These are phyloP conservation scores for Boletus barrowsii DNA, from an alignment of 768 basidiomycete species.

Conservation along the genomic window DNA sequence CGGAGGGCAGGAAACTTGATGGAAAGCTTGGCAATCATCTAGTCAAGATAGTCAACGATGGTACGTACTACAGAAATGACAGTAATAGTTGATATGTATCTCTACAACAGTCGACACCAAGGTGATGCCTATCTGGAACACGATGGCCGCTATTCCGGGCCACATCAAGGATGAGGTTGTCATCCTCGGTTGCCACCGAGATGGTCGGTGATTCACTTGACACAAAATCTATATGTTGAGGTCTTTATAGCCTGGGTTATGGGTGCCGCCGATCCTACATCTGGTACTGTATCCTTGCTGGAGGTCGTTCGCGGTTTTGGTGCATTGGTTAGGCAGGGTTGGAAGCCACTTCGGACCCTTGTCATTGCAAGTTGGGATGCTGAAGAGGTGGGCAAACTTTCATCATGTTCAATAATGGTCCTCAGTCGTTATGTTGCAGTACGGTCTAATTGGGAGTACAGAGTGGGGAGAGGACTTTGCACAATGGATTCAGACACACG, in stretches of 20 bases:
- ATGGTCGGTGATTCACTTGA: slow-evolving; percentile 48
- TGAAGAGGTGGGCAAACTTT: slow-evolving; percentile 45
- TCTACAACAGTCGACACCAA: slow-evolving; percentile 58
- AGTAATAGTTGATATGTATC: background rate
- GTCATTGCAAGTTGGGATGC: slow-evolving; percentile 79
- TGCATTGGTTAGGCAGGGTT: slow-evolving; percentile 45
- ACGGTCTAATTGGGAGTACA: slow-evolving; percentile 79
- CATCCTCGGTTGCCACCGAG: slow-evolving; percentile 82
- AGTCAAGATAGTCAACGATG: slow-evolving; percentile 53
- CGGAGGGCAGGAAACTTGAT: slow-evolving; percentile 40
- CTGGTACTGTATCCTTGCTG: slow-evolving; percentile 52
- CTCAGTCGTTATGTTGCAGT: slow-evolving; percentile 28
- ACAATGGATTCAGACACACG: slow-evolving; percentile 72
- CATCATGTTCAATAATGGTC: background rate
- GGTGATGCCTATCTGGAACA: slow-evolving; percentile 90
- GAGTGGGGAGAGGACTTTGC: slow-evolving; percentile 94
- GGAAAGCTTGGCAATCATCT: slow-evolving; percentile 47
- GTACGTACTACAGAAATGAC: slow-evolving; percentile 26
- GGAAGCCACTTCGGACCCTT: slow-evolving; percentile 68
- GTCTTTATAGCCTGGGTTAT: slow-evolving; percentile 35
- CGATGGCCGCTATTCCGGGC: slow-evolving; percentile 80
- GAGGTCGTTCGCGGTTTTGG: slow-evolving; percentile 59
- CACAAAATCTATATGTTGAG: background rate
- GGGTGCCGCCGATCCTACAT: slow-evolving; percentile 54
- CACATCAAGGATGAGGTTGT: slow-evolving; percentile 81